Base-by-base conservation (phyloP, 176 grass and related monocot species). In the Typha latifolia region DNA sequence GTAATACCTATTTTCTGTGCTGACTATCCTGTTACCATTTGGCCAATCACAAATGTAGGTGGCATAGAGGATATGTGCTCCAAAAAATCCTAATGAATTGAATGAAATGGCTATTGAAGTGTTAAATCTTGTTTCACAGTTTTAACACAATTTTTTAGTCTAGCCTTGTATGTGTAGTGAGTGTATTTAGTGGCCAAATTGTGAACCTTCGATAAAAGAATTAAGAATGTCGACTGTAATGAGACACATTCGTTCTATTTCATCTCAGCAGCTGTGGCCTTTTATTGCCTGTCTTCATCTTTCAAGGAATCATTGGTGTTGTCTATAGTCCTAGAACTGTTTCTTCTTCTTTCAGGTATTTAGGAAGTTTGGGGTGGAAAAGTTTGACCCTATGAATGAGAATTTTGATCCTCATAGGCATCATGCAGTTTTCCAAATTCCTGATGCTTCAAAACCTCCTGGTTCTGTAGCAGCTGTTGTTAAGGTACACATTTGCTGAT, bases 321-420 rank as follows among this genome's bases (percentile, higher is more conserved):
- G 53, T 19, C 4, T 43, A 59, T 59, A 59, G 16, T 18, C 15
- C 10, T 43, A 43, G 1, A 43, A 43, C 16, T 59, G 20, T 9
- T 21, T 21, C 20, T 21, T 21, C 20, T 10, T 9, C 20, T 59
- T 59, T 59, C 77, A 90, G 87, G 87, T 80, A 43, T 83, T 90
- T 63, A 83, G 73, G 62, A 86, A 90, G 63, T 90, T 78, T 62
- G 83, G 87, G 83, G 70, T 90, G 3, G 80, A 80, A 61, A 90
- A 80, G 72, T 90, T 80, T 47, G 77, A 83, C 62, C 80, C 87
- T 20, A 12, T 78, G 20, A 80, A 90, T 69, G 83, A 86, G 77
- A 70, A 78, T 51, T 90, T 90, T 31, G 83, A 83, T 78, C 80
- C 87, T 32, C 70, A 67, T 34, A 83, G 63, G 19, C 87, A 90